Conservation (phyloP, 495 filamentous ascomycete species). For the Penicillium simplicissimum region DNA sequence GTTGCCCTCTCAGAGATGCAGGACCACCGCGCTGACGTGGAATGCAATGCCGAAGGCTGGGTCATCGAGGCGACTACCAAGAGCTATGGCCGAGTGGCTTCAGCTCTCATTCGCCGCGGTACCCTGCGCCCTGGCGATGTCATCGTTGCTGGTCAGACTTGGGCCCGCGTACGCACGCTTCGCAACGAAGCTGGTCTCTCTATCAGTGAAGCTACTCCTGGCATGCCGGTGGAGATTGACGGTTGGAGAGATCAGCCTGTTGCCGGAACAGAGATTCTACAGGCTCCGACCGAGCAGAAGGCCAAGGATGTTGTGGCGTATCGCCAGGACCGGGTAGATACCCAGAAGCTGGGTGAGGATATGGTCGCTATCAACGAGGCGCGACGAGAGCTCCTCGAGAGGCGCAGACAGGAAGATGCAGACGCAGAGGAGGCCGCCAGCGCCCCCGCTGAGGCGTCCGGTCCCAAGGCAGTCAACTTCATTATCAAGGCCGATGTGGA, state of each 20-base stretch:
- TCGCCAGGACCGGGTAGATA: conserved; percentile 64
- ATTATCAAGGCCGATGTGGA: conserved; percentile 91
- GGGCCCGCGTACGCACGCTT: conserved; percentile 78
- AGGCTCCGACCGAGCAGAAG: conserved; percentile 73
- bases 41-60: conserved; percentile 87
- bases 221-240: conserved; percentile 86
- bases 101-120: conserved; percentile 83
- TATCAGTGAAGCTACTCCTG: conserved; percentile 75
- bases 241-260: conserved; percentile 90
- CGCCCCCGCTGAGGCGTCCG: conserved; percentile 39
- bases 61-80: conserved; percentile 92
- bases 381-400: conserved; percentile 62
- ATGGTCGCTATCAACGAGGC: conserved; percentile 75
- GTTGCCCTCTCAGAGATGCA: conserved; percentile 82
- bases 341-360: conserved; percentile 61
- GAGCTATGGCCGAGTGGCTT: conserved; percentile 81
- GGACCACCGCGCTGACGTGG: conserved; percentile 78
- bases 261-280: conserved; percentile 87
- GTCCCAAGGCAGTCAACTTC: conserved; percentile 70
- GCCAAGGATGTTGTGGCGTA: conserved; percentile 81
- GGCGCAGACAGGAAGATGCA: conserved; percentile 52
- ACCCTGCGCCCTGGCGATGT: conserved; percentile 80
- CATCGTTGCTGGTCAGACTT: conserved; percentile 84
- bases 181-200: conserved; percentile 80
- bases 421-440: conserved; percentile 28